Percentiles rank a stretch among this genome's conserved stretches.
phyloP scores from a whole-genome alignment of 768 basidiomycete genomes.

The Trichaptum fuscoviolaceum region DNA sequence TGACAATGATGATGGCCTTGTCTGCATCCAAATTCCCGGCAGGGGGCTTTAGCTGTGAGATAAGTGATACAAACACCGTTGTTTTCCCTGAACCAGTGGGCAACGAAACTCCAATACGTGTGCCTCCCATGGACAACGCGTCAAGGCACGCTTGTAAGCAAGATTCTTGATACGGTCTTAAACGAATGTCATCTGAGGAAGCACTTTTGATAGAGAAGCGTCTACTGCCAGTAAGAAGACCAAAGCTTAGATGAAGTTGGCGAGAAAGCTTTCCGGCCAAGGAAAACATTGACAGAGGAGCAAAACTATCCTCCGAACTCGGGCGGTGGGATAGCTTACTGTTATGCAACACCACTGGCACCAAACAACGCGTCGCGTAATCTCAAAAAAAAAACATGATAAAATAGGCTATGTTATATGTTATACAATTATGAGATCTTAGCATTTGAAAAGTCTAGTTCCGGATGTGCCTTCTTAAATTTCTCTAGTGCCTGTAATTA shows the following conservation, averaged over 20 bases:
- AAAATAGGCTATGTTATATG: not conserved
- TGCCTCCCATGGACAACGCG: constrained; percentile 60
- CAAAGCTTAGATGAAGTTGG: not conserved
- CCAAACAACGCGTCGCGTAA: constrained; percentile 4
- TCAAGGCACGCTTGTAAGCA: constrained; percentile 74
- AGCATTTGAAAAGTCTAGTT: constrained; percentile 90
- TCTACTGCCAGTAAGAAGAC: not conserved
- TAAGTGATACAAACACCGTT: constrained; percentile 81
- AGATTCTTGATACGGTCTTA: constrained; percentile 86
- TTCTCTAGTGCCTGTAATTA: constrained; percentile 66
- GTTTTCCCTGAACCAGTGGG: constrained; percentile 63
- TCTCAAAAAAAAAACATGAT: not conserved
- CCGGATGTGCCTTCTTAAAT: constrained; percentile 87
- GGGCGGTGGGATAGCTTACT: no score
- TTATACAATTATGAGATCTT: constrained; percentile 59
- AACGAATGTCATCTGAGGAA: constrained; percentile 23
- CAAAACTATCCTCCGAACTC: no score
- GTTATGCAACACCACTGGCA: not conserved
- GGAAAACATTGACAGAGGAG: not conserved
- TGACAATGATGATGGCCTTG: constrained; percentile 78
- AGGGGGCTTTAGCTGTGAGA: constrained; percentile 56
- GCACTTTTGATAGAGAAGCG: not conserved
- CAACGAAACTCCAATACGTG: constrained; percentile 63
- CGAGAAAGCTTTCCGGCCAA: not conserved
- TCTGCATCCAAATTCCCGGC: constrained; percentile 37